Conservation (phyloP, 2,329 filamentous ascomycete genomes). For the Pyricularia grisea region DNA sequence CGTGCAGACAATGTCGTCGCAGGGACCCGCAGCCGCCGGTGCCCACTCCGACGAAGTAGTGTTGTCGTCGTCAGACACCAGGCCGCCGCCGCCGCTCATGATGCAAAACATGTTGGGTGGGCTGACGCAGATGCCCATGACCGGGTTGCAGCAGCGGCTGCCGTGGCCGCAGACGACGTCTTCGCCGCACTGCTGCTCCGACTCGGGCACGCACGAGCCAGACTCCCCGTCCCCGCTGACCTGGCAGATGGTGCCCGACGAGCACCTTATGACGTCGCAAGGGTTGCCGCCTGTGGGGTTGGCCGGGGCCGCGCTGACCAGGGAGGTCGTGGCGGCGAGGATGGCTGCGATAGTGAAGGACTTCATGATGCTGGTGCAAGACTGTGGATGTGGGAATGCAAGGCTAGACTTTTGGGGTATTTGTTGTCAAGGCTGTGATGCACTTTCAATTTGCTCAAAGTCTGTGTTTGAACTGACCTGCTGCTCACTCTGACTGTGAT, state of each 20-base stretch:
- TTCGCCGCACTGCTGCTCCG: constrained; percentile 8
- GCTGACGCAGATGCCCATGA: neutral
- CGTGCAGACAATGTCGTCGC: neutral
- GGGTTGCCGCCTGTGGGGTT: neutral
- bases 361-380: too few species aligned
- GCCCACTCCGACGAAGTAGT: neutral
- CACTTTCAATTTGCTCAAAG: neutral
- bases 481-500: neutral
- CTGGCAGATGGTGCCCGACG: neutral
- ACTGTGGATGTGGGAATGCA: neutral
- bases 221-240: neutral
- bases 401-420: neutral
- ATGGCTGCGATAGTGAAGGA: too few species aligned
- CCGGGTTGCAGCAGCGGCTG: neutral
- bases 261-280: neutral
- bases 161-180: constrained; percentile 10
- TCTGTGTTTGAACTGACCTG: neutral
- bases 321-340: too few species aligned
- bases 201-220: neutral
- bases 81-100: neutral
- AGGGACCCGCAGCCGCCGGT: neutral
- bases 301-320: neutral
- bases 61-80: neutral
- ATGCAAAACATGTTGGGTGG: constrained; percentile 9
- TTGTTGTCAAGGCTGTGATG: neutral